Conservation (phyloP, 1,284 basidiomycete species). For the Cryptococcus sp. region DNA sequence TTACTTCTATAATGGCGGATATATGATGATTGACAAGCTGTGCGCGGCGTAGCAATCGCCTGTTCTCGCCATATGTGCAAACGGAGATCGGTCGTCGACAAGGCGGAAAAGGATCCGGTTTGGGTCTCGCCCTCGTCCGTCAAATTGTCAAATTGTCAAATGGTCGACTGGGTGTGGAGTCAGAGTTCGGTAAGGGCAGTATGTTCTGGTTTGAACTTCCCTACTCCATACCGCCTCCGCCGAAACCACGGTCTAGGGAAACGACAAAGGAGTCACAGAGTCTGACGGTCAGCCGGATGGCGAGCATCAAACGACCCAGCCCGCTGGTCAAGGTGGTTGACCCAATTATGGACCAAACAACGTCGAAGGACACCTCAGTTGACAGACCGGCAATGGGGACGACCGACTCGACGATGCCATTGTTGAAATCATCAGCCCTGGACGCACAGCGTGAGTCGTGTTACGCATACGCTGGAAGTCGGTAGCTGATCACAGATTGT, state of each 20-base stretch:
- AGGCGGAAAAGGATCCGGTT: slow-evolving; percentile 81
- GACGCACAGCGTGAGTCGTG: slow-evolving; percentile 7
- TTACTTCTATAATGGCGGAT: slow-evolving; percentile 1
- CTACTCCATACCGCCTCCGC: slow-evolving; percentile 41
- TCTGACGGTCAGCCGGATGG: slow-evolving; percentile 2
- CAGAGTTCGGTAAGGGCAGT: slow-evolving; percentile 49
- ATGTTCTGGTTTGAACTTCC: slow-evolving; percentile 63
- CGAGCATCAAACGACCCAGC: slow-evolving; percentile 9
- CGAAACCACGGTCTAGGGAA: slow-evolving; percentile 11
- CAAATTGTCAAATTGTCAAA: slow-evolving; percentile 83
- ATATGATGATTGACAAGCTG: not conserved
- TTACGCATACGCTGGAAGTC: not conserved
- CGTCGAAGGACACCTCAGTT: not conserved
- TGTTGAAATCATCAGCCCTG: slow-evolving; percentile 20
- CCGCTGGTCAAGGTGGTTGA: slow-evolving; percentile 6
- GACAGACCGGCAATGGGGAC: slow-evolving; percentile 25
- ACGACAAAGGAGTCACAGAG: not conserved
- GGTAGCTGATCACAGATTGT: not conserved
- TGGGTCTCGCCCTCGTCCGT: slow-evolving; percentile 84
- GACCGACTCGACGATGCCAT: slow-evolving; percentile 32
- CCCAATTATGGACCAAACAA: not conserved
- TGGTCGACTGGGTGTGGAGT: slow-evolving; percentile 68
- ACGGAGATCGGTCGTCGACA: slow-evolving; percentile 69
- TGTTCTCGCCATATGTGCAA: slow-evolving; percentile 53
- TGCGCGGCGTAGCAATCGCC: slow-evolving; percentile 28